Evolutionary conservation across 345 rosid species (phyloP).

Genomic region (Kandelia obovata): DNA sequence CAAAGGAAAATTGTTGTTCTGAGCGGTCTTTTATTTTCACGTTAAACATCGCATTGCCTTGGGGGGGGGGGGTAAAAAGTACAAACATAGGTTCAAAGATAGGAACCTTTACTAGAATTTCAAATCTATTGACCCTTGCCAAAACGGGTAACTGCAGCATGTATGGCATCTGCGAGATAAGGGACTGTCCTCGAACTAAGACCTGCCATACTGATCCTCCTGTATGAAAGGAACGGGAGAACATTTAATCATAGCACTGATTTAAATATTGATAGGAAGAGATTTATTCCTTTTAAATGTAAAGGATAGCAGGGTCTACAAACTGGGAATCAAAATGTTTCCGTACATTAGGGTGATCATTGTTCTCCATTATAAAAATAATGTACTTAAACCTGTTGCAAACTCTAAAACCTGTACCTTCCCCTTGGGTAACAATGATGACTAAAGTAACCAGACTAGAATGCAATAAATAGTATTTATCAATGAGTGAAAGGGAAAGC

Average conservation of each 20-base stretch:
- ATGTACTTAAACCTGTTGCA: too few relatives aligned
- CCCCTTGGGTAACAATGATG: too few relatives aligned
- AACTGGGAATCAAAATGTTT: too few relatives aligned
- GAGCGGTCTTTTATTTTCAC: not conserved
- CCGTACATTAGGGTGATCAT: too few relatives aligned
- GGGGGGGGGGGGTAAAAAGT: not conserved
- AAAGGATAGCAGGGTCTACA: too few relatives aligned
- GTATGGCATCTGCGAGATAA: conserved; percentile 45
- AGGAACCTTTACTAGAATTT: not conserved
- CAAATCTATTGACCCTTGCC: conserved; percentile 5
- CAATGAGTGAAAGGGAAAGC: too few relatives aligned
- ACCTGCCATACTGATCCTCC: conserved; percentile 59
- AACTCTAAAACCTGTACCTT: too few relatives aligned
- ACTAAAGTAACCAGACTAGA: too few relatives aligned
- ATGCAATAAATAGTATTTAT: too few relatives aligned
- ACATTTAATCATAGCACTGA: not conserved
- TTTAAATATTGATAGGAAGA: not conserved
- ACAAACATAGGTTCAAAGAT: not conserved
- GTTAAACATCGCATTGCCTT: not conserved
- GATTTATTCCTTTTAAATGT: too few relatives aligned
- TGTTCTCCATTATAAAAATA: too few relatives aligned
- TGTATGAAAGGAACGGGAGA: conserved; percentile 1
- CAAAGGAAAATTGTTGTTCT: not conserved
- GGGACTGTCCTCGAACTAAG: conserved; percentile 39
- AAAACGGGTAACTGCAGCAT: conserved; percentile 33